These are phyloP conservation scores for Penicillium sp. DNA, from an alignment of 2,329 filamentous ascomycete genomes.

Conservation along the genomic window DNA sequence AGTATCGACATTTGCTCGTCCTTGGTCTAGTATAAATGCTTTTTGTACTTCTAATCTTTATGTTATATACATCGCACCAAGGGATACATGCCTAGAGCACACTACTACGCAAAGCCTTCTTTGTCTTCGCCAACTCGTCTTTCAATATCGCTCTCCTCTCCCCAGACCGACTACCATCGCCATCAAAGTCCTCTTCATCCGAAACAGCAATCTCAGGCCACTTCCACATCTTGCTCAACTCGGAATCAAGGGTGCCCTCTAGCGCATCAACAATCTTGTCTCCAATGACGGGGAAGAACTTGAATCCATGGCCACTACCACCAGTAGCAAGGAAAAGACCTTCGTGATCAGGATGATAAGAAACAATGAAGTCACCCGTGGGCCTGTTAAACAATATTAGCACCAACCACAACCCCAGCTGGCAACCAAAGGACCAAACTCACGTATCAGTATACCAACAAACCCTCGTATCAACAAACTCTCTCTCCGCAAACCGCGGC, in stretches of 20 bases:
- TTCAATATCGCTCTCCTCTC: slow-evolving; percentile 34
- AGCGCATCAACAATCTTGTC: slow-evolving; percentile 51
- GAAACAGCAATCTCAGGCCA: slow-evolving; percentile 33
- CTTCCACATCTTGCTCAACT: slow-evolving; percentile 43
- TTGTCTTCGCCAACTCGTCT: slow-evolving; percentile 39
- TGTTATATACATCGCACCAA: neutral
- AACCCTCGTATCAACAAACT: slow-evolving; percentile 61
- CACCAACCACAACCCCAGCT: neutral
- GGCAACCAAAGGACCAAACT: slow-evolving; percentile 13
- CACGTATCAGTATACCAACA: slow-evolving; percentile 76
- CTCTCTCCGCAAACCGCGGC: slow-evolving; percentile 58
- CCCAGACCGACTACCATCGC: slow-evolving; percentile 41
- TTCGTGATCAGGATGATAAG: slow-evolving; percentile 62
- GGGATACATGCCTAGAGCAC: slow-evolving; percentile 19
- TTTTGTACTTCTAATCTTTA: neutral
- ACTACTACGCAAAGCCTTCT: slow-evolving; percentile 22
- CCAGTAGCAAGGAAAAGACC: slow-evolving; percentile 53
- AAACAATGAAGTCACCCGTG: slow-evolving; percentile 68
- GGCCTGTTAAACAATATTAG: slow-evolving; percentile 35
- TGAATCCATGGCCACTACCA: slow-evolving; percentile 54
- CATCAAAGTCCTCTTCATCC: slow-evolving; percentile 27
- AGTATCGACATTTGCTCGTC: neutral
- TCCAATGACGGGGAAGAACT: slow-evolving; percentile 55
- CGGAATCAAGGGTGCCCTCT: slow-evolving; percentile 44
- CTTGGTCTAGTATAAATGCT: neutral